Base-by-base conservation (phyloP, 148 eudicot genomes). In the Camellia sinensis region DNA sequence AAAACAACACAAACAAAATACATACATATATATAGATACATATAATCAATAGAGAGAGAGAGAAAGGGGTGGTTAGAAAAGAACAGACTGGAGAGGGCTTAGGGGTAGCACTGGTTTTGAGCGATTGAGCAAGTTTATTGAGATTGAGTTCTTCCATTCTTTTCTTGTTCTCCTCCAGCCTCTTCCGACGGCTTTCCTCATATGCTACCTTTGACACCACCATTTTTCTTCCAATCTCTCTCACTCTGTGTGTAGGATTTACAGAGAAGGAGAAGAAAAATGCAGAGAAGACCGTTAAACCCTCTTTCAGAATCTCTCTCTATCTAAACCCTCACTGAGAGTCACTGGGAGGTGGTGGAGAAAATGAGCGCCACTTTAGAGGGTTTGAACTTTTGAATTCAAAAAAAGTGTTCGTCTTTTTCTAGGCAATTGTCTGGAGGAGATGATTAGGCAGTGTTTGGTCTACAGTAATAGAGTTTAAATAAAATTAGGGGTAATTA, bases 151-250 rank as follows among this genome's bases (percentile, higher is more conserved):
- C 87, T 74, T 88, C 87, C 90, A 91, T 85, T 48, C 90, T 80
- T 46, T 85, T 89, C 86, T 91, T 91, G 90, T 93, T 93, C 83
- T 90, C 97, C 41, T 90, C 97, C 12, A 93, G 65, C 61, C 93
- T 82, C 76, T 87, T 82, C 81, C 40, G 78, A 9, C 97, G 82
- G 43, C 54, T 29, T 29, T 85, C 92, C 82, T 93, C 97, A 68
- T 93, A 93, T 17, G 74, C 73, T 4, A 57, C 60, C 45, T 84
- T 77, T 22, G 84, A 8, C 18, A 41, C 78, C 89, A 83, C 86
- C 89, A 86, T 88, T 69, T 64, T 69, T 10, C 8, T 73, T 46
- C 54, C 10, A 17, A 52, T 77, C 67, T 64, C 78, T 44, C 81
- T 75, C 50, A 11, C n/a, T 74, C 64, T 40, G 7, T 29, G 2